Base-by-base conservation (phyloP, 2,329 filamentous ascomycete genomes). In the Colletotrichum spaethianum region DNA sequence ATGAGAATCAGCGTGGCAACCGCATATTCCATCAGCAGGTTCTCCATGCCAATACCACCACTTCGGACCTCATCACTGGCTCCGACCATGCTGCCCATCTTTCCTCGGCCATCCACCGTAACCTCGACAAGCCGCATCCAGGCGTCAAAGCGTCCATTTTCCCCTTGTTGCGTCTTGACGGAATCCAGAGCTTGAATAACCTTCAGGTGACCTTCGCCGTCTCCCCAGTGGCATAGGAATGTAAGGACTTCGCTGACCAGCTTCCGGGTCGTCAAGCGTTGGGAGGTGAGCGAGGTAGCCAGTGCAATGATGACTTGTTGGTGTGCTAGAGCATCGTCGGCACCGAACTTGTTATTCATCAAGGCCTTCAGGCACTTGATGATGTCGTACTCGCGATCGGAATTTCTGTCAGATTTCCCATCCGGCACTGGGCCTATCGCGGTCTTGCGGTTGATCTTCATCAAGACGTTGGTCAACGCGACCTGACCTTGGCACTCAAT, bases 51-150 rank as follows among this genome's bases (percentile, higher is more conserved):
- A 79, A 98, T 97, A 75, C 96, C 96, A 75, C 96, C 96, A 78
- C 94, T 98, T 76, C 96, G 93, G 71, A 98, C 92, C 84, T 99
- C 96, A 78, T 98, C 96, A 79, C 95, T 98, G 40, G 96, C 96
- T 75, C 96, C 96, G 36, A 99, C 96, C 77, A 98, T 87, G 84
- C 95, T 98, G 77, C 96, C 96, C 95, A 99, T 98, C 88, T 98
- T 99, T 77, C 96, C 96, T 79, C 96, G 93, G 48, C 96, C 96
- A 82, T 98, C 96, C 75, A 98, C 92, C 1, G 96, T 98, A 77
- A 98, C 96, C 83, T 98, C 96, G 52, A 98, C 96, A 72, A 98
- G 93, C 72, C 96, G 94, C 94, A 99, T 98, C 96, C 96, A 99
- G 46, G 95, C 92, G 82, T 99, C 96, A 79, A 99, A 99, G 1